phyloP scores from a whole-genome alignment of 176 grass and related monocot genomes.

The Cenchrus fungigraminus region DNA sequence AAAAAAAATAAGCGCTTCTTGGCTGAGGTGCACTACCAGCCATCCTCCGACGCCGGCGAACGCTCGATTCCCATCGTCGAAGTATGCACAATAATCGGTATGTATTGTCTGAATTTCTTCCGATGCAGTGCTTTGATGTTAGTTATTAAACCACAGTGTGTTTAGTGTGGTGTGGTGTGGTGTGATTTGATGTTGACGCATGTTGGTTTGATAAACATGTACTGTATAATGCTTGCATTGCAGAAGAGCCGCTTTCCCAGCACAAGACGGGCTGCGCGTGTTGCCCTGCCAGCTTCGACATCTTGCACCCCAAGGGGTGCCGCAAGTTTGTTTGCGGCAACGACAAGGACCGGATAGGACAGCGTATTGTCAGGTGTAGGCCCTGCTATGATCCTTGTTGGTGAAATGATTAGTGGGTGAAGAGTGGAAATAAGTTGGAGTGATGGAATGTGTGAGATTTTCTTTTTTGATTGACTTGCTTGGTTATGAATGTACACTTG shows the following conservation, averaged over 20 bases:
- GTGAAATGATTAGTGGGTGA: too few relatives aligned
- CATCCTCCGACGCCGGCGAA: too few relatives aligned
- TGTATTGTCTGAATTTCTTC: not conserved
- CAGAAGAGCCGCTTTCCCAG: slow-evolving; percentile 23
- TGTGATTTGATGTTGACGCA: not conserved
- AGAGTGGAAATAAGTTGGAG: too few relatives aligned
- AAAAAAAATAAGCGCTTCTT: slow-evolving; percentile 16
- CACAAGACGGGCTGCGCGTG: slow-evolving; percentile 21
- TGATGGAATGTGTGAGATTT: too few relatives aligned
- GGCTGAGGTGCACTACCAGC: slow-evolving; percentile 21
- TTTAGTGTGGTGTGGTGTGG: too few relatives aligned
- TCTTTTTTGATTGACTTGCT: too few relatives aligned
- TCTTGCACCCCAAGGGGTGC: slow-evolving; percentile 26
- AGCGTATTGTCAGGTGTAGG: not conserved
- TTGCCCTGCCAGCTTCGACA: not conserved
- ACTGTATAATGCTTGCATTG: not conserved
- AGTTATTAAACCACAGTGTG: too few relatives aligned
- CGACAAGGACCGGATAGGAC: slow-evolving; percentile 18
- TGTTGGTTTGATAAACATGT: not conserved
- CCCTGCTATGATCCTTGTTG: not conserved
- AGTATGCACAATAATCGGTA: slow-evolving; percentile 38
- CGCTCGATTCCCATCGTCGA: not conserved
- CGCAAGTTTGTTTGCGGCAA: slow-evolving; percentile 31
- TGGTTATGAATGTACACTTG: too few relatives aligned
- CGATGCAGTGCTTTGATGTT: not conserved